These are phyloP conservation scores for Fimicolochytrium jonesii DNA, from an alignment of 192 early-diverging fungal genomes.

Conservation along the genomic window DNA sequence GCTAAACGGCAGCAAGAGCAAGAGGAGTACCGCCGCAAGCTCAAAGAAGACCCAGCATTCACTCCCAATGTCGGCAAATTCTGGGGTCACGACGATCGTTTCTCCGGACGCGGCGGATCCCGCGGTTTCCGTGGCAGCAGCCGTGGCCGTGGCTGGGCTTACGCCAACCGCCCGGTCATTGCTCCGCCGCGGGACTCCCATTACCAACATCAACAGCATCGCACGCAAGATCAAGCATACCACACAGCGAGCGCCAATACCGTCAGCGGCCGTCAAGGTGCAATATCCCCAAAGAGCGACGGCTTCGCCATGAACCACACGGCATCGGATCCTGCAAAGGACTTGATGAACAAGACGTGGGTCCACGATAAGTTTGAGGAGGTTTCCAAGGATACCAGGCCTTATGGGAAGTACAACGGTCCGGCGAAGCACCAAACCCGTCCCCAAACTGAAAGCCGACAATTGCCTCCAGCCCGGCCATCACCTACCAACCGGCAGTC, in stretches of 20 bases:
- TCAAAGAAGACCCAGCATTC: constrained; percentile 27
- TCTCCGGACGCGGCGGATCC: constrained; percentile 18
- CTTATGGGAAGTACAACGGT: too few species aligned
- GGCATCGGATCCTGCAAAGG: constrained; percentile 1
- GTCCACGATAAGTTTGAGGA: constrained; percentile 33
- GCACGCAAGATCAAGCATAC: background rate
- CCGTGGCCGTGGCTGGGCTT: background rate
- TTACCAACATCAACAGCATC: background rate
- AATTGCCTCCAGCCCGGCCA: too few species aligned
- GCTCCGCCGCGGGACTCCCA: background rate
- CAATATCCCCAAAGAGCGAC: background rate
- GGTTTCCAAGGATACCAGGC: too few species aligned
- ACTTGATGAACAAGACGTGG: constrained; percentile 17
- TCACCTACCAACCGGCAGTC: too few species aligned
- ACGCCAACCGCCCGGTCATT: background rate
- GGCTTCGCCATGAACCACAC: constrained; percentile 1
- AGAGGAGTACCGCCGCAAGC: constrained; percentile 19
- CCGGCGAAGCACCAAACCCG: too few species aligned
- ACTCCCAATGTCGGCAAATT: constrained; percentile 27
- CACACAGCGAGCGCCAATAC: background rate
- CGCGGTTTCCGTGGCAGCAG: background rate
- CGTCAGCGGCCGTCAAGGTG: background rate
- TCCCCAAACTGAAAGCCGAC: too few species aligned
- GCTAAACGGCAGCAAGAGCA: background rate
- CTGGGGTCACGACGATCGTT: constrained; percentile 30